These are phyloP conservation scores for Salix purpurea DNA, from an alignment of 345 rosid genomes.

Conservation along the genomic window DNA sequence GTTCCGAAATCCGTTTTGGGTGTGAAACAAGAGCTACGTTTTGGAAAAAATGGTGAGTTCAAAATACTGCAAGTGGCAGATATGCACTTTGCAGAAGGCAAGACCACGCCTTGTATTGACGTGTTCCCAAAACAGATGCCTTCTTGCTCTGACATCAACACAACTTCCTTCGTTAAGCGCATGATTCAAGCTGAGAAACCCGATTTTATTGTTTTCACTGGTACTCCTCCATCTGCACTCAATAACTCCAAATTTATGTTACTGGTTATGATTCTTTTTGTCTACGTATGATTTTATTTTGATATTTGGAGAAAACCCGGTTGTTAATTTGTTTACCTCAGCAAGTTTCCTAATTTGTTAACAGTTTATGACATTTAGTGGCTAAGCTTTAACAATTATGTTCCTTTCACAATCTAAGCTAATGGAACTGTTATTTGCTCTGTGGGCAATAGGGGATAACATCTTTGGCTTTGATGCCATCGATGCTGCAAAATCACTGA, in stretches of 20 bases:
- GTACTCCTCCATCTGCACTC: constrained; percentile 21
- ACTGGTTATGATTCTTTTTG: background rate
- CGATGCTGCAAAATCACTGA: constrained; percentile 61
- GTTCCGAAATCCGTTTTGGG: background rate
- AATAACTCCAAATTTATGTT: background rate
- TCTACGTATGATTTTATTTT: background rate
- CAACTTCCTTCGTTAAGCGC: constrained; percentile 64
- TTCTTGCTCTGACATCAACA: constrained; percentile 81
- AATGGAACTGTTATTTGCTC: background rate
- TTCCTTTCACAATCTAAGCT: background rate
- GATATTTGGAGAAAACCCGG: background rate
- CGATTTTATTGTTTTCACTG: constrained; percentile 81
- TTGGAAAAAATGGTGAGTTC: constrained; percentile 52
- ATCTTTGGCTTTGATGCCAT: constrained; percentile 56
- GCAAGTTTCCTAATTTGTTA: background rate
- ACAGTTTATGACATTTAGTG: background rate
- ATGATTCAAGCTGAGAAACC: constrained; percentile 80
- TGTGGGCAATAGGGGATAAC: constrained; percentile 58
- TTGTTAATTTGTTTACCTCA: background rate
- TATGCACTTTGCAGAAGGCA: constrained; percentile 84
- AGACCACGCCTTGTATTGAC: constrained; percentile 45
- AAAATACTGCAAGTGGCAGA: constrained; percentile 91
- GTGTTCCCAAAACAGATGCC: constrained; percentile 44
- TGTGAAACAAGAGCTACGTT: constrained; percentile 36
- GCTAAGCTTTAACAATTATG: background rate